phyloP scores from a whole-genome alignment of 331 rosid genomes.

The Arachis monticola region DNA sequence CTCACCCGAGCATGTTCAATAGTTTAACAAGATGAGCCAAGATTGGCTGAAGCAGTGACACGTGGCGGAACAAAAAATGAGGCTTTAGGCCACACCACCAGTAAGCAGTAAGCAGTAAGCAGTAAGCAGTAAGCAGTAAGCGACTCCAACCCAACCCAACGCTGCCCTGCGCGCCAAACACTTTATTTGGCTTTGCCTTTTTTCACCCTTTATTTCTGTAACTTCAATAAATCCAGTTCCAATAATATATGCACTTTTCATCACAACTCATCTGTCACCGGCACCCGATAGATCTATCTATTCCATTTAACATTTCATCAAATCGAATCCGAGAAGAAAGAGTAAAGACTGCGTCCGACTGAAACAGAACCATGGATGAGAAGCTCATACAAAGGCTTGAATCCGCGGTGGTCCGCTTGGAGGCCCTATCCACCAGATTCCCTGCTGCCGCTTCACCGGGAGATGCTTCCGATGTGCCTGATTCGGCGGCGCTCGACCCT shows the following conservation, averaged over 20 bases:
- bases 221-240: no score
- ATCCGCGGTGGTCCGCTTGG: constrained; percentile 76
- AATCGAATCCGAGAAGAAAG: not conserved
- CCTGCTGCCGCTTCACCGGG: constrained; percentile 33
- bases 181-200: not conserved
- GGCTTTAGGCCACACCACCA: no score
- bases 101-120: no score
- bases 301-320: constrained; percentile 5
- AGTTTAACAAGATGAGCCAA: no score
- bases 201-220: no score
- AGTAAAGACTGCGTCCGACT: not conserved
- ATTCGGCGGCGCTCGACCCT: constrained; percentile 57
- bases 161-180: constrained; percentile 41
- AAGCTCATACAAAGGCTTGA: constrained; percentile 72
- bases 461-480: constrained; percentile 37
- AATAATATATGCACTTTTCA: constrained; percentile 40
- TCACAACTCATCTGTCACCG: constrained; percentile 20
- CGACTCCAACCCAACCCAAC: not conserved
- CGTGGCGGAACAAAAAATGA: no score
- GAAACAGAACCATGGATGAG: constrained; percentile 58
- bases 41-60: no score
- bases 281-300: constrained; percentile 46
- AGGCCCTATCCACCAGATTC: constrained; percentile 62
- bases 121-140: no score
- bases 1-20: no score